Percentiles rank a stretch among this genome's conserved stretches.
phyloP scores from a whole-genome alignment of 2,329 filamentous ascomycete genomes.

The Hypoxylon sp. region DNA sequence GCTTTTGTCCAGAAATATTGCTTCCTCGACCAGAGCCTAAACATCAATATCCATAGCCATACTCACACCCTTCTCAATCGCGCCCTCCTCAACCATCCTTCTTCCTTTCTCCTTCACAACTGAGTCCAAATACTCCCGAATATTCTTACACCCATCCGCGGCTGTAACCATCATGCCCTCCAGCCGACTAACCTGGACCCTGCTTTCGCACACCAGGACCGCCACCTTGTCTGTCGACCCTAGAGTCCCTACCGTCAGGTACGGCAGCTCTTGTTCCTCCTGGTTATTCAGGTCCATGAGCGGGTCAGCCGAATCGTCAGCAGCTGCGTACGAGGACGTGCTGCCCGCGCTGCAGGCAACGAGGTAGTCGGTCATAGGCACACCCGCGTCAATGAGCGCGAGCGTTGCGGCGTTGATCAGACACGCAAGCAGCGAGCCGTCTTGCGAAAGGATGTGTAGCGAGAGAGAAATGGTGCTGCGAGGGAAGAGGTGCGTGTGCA shows the following conservation, averaged over 20 bases:
- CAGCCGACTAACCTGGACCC: slow-evolving; percentile 83
- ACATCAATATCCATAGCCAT: slow-evolving; percentile 68
- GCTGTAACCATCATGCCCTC: slow-evolving; percentile 95
- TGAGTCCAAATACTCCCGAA: slow-evolving; percentile 83
- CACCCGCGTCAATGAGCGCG: slow-evolving; percentile 92
- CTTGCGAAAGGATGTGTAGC: slow-evolving; percentile 89
- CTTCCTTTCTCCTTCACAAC: slow-evolving; percentile 81
- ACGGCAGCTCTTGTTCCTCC: slow-evolving; percentile 91
- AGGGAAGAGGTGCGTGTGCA: slow-evolving; percentile 91
- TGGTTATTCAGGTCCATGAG: slow-evolving; percentile 83
- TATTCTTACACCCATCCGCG: slow-evolving; percentile 90
- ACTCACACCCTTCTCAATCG: slow-evolving; percentile 64
- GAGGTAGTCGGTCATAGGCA: slow-evolving; percentile 95
- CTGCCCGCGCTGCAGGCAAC: slow-evolving; percentile 90
- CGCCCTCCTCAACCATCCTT: slow-evolving; percentile 72
- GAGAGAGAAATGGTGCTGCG: slow-evolving; percentile 87
- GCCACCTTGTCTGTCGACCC: slow-evolving; percentile 81
- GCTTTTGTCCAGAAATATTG: background rate
- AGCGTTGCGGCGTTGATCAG: slow-evolving; percentile 93
- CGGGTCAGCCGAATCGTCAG: slow-evolving; percentile 80
- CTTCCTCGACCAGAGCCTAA: background rate
- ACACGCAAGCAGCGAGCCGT: slow-evolving; percentile 90
- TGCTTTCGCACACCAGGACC: slow-evolving; percentile 87
- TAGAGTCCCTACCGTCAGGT: slow-evolving; percentile 86
- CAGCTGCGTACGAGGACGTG: slow-evolving; percentile 75